Evolutionary conservation across 176 grass and related monocot genomes (phyloP), one percentile per base, ranked within the genome.

Genomic region (Pontederia paniculata): DNA sequence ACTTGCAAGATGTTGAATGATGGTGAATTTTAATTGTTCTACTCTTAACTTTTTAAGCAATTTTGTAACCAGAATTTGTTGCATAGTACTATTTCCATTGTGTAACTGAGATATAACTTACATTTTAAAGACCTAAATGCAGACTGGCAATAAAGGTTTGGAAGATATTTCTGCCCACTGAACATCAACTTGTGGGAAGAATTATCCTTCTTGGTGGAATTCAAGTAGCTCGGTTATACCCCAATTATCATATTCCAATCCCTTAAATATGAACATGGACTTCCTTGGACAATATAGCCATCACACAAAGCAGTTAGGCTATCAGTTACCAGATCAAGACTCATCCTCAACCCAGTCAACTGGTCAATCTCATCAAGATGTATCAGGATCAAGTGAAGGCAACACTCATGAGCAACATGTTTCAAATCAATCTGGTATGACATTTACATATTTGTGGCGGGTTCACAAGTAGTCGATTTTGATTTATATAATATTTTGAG

Each of bases 381-480:
- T 69, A 65, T 84, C 93, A 10, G 80, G 67, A 80, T 69, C 63
- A 62, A 93, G 81, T 51, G 78, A 88, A 25, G 70, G 70, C 61
- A 88, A 70, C 77, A 67, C 67, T 57, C 76, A 79, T 57, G 83
- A 82, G 61, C 75, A 67, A 62, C 58, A 78, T 11, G 54, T 69
- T 45, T 54, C 81, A 49, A 54, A 58, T 23, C 83, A 88, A 59
- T 88, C 87, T 61, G 94, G 94, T 98, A 88, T 57, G 12, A 15
- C 44, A 60, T 15, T 13, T 69, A 17, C 21, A 15, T 57, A 45
- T 57, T 22, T 51, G n/a, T 71, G 20, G 19, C 54, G 42, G 23
- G 5, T 57, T 56, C 23, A 8, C 10, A 45, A 73, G 31, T 37
- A 69, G 23, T 41, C 60, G 53, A 28, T 42, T 17, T 41, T 14